Base-by-base conservation (phyloP, 768 basidiomycete genomes). In the Tremella mesenterica region DNA sequence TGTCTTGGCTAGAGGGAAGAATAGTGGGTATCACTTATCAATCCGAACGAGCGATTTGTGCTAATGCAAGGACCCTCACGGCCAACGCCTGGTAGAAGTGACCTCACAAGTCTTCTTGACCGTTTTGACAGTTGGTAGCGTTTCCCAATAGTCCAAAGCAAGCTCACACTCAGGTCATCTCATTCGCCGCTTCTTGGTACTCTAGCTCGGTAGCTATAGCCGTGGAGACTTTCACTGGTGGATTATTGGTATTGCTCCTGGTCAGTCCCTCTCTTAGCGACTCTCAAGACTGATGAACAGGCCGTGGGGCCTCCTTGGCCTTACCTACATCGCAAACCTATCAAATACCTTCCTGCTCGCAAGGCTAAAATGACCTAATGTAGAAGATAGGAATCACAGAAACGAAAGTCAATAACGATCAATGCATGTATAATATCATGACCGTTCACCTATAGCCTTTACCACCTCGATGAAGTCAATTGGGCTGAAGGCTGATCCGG, bases 251-350 rank as follows among this genome's bases (percentile, higher is more conserved):
- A 1, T 45, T 65, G 1, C 23, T 69, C 21, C 47, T 65, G 38
- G 64, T 69, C 29, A 14, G 63, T 56, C 14, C 7, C 27, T 16
- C 48, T 20, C 20, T 44, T 33, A 13, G 14, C 21, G 16, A 20
- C 30, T 36, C 48, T 18, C 3, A n/a, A 26, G 23, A 46, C 27
- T 28, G 12, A 26, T 43, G 31, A 31, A 10, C 27, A 63, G 66
- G 38, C 39, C 6, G 46, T 54, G 9, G 64, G 63, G 12, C 67
- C 67, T n/a, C 58, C 64, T 29, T 69, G 67, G 67, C 62, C 67
- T 12, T 64, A 44, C 28, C 60, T 65, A 47, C 60, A 61, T 20
- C 36, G 53, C 30, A 44, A 64, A 46, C 67, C 61, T 8, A 57
- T 65, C 53, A 61, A 65, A 33, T 69, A 59, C 56, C 60, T 63